Conservation (phyloP, 2,329 filamentous ascomycete genomes). For the Botryotinia calthae region DNA sequence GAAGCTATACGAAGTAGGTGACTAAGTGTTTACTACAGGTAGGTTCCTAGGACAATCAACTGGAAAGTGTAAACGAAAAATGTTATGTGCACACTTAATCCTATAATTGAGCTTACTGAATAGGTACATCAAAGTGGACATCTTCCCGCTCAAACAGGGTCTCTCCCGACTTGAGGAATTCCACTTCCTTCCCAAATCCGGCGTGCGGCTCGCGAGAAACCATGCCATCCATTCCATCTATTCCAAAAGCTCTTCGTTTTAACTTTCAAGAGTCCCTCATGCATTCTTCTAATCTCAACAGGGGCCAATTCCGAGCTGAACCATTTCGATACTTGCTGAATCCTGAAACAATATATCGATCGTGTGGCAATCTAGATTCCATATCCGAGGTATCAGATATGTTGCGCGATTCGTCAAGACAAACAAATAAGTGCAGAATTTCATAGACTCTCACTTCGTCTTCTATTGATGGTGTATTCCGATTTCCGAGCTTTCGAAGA, state of each 20-base stretch:
- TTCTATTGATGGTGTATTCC: background rate
- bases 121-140: background rate
- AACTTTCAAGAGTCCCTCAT: background rate
- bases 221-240: background rate
- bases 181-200: background rate
- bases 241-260: background rate
- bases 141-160: background rate
- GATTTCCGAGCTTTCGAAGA: background rate
- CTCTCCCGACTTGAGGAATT: background rate
- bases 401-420: background rate
- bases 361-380: background rate
- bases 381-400: background rate
- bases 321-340: background rate
- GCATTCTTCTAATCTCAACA: constrained; percentile 1
- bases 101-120: background rate
- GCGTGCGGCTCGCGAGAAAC: background rate
- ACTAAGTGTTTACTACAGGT: background rate
- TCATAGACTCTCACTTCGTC: background rate
- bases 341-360: background rate
- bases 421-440: background rate
- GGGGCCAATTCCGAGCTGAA: background rate
- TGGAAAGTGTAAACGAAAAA: background rate
- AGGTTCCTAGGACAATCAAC: background rate
- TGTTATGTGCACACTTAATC: background rate
- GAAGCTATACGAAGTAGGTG: background rate